Base-by-base conservation (phyloP, 257 asterid species). In the Orobanche coerulescens region DNA sequence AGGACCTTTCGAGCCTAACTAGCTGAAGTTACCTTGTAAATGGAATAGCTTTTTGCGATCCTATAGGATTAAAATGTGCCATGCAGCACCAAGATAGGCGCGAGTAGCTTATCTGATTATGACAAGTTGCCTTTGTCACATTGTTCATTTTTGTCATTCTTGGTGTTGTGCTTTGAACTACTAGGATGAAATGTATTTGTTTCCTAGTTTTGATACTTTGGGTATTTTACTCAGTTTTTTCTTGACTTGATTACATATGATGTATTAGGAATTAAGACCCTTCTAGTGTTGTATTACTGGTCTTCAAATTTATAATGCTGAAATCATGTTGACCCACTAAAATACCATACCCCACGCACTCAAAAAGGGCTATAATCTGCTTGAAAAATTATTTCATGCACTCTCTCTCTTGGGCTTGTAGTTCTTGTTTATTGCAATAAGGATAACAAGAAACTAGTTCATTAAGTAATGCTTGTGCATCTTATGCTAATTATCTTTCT, bases 1-100 rank as follows among this genome's bases (percentile, higher is more conserved):
- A 43, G 51, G 14, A 28, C 49, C 49, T 43, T 53, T 48, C 4
- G 62, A 24, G 61, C 43, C 43, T 44, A 66, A 66, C 8, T 49
- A 13, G 36, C 6, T 0, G 19, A 6, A 3, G 47, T 13, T 47
- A 30, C 42, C 61, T 46, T 64, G 65, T 16, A 20, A 6, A 4
- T 4, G 28, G 4, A 44, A 34, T 63, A 56, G 44, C 25, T 25
- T 56, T 49, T 42, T 49, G 46, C 2, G 2, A 23, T 58, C 33
- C 23, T 34, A 19, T 6, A 15, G 33, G 16, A 36, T 13, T 13
- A 10, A 14, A 37, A 22, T 37, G 63, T 13, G 18, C 47, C 16
- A 3, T 3, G 31, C 46, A 31, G 15, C 1, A 20, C 9, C 18
- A 31, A 56, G 30, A 53, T 20, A 56, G 47, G 7, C 28, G 24